Base-by-base conservation (phyloP, 495 filamentous ascomycete species). In the Lentithecium fluviatile region DNA sequence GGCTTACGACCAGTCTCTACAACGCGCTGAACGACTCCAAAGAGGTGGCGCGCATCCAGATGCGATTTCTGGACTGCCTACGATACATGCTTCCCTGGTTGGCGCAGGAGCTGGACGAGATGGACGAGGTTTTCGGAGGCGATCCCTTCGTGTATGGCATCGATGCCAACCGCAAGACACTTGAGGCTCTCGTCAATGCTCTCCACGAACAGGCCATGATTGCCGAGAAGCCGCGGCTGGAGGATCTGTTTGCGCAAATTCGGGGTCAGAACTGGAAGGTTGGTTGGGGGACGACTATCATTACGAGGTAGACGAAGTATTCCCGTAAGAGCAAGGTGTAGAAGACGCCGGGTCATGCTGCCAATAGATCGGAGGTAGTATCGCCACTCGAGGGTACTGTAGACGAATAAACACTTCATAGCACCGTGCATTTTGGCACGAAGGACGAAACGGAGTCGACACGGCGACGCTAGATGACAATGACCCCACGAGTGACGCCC, bases 51-150 rank as follows among this genome's bases (percentile, higher is more conserved):
- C 38, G 58, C 7, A 47, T 46, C 15, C 34, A 62, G 6, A 70
- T 77, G 69, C 54, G 36, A 10, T 70, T 61, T 37, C 21, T 58
- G 0, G 60, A 50, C 8, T 60, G 67, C 34, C 53, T 70, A 40
- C 36, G 74, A 21, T 76, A 75, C 61, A 75, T 77, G 74, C 58
- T 77, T 37, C 74, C 74, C 7, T 77, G 70, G 62, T 53, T 77
- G 21, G 25, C 69, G 2, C 45, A 59, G 20, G 69, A 73, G 32
- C 6, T 76, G 7, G 67, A 70, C n/a, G 74, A 77, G 62, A 77
- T 74, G 40, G 45, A 70, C 12, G 65, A 72, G 36, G 57, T 73
- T 0, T 75, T 76, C 58, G 71, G 70, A 11, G 65, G 56, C 15
- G 66, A 75, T 63, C 58, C 56, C 17, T 76, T 72, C 70, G 62